phyloP scores from a whole-genome alignment of 225 moss, liverwort and hornwort species.

The Bryoerythrophyllum caledonicum region DNA sequence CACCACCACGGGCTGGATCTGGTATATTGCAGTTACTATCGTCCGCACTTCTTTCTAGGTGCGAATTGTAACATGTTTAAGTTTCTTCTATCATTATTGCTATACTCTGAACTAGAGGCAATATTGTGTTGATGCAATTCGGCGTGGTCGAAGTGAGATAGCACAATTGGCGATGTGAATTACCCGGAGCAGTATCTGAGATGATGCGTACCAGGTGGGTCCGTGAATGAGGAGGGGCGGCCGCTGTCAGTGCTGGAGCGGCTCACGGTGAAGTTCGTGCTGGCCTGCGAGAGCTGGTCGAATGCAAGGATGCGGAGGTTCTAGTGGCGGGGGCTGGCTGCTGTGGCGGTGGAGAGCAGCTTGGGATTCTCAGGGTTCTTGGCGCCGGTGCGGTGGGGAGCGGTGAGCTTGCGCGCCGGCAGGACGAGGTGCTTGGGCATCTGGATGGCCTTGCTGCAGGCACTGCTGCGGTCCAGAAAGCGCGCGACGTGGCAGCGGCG shows the following conservation, averaged over 20 bases:
- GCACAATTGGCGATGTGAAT: too few relatives aligned
- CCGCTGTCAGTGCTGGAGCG: background rate
- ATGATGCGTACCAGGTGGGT: background rate
- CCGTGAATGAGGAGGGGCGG: conserved; percentile 1
- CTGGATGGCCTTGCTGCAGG: conserved; percentile 40
- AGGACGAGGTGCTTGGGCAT: conserved; percentile 61
- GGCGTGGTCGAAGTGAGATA: too few relatives aligned
- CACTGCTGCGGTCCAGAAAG: conserved; percentile 56
- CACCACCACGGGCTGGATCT: background rate
- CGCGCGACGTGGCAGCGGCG: conserved; percentile 80
- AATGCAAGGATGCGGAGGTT: background rate
- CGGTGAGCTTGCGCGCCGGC: conserved; percentile 40
- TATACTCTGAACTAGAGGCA: too few relatives aligned
- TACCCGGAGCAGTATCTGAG: too few relatives aligned
- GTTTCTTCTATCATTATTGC: too few relatives aligned
- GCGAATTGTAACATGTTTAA: too few relatives aligned
- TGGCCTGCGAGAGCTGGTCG: conserved; percentile 5
- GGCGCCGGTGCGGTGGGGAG: conserved; percentile 15
- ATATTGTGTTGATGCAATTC: too few relatives aligned
- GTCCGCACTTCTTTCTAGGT: too few relatives aligned
- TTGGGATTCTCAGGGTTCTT: background rate
- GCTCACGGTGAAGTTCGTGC: background rate
- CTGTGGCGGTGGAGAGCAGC: too few relatives aligned
- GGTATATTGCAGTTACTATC: too few relatives aligned
- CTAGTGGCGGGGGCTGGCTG: background rate